Evolutionary conservation across 106 monocot genomes (phyloP).

Genomic region (Iris macrosiphon): DNA sequence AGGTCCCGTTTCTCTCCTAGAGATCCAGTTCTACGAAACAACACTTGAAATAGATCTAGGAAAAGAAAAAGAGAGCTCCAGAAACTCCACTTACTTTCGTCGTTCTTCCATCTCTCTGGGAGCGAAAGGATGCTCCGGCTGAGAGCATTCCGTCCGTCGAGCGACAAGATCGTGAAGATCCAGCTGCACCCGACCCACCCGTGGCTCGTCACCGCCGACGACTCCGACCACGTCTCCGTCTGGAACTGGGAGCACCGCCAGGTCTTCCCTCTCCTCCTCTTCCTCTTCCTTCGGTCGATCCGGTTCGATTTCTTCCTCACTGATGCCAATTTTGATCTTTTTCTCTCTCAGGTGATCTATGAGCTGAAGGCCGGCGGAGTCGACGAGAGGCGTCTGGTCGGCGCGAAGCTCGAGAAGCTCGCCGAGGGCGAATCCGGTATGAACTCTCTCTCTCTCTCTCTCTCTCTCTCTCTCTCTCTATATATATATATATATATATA

Average conservation of each 20-base stretch:
- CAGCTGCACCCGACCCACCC: slow-evolving; percentile 94
- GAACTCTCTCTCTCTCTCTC: background rate
- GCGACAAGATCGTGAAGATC: slow-evolving; percentile 84
- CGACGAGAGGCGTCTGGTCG: slow-evolving; percentile 35
- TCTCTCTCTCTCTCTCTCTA: too few relatives aligned
- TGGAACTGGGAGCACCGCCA: slow-evolving; percentile 98
- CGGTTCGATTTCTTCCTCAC: too few relatives aligned
- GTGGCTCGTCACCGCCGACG: slow-evolving; percentile 89
- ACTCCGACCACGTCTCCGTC: slow-evolving; percentile 83
- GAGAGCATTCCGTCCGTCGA: slow-evolving; percentile 82
- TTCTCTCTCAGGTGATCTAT: slow-evolving; percentile 58
- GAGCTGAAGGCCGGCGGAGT: slow-evolving; percentile 96
- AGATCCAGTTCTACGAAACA: too few relatives aligned
- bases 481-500: too few relatives aligned
- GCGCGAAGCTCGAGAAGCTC: slow-evolving; percentile 69
- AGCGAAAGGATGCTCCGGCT: slow-evolving; percentile 77
- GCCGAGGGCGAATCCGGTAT: slow-evolving; percentile 82
- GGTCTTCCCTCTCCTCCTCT: slow-evolving; percentile 18
- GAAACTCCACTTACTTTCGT: too few relatives aligned
- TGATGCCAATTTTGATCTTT: background rate
- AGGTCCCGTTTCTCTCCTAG: too few relatives aligned
- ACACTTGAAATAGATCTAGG: too few relatives aligned
- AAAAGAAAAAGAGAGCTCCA: too few relatives aligned
- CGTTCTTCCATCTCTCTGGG: too few relatives aligned
- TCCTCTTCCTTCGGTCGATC: background rate